Base-by-base conservation (phyloP, 2,329 filamentous ascomycete genomes). In the Fusarium xyrophilum region DNA sequence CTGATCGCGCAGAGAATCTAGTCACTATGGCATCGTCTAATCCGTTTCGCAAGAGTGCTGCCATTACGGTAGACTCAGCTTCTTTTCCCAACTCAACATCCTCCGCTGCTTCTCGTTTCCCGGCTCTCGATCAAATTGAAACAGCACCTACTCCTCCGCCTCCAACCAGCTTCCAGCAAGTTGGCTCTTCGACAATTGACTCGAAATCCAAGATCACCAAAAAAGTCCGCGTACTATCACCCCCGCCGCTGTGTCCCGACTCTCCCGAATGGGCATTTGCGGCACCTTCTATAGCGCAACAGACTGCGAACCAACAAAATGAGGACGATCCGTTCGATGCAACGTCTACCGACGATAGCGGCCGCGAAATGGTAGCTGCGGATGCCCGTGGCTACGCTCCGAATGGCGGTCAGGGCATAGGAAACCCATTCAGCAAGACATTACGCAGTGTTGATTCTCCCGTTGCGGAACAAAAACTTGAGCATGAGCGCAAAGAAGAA, bases 201-300 rank as follows among this genome's bases (percentile, higher is more conserved):
- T 69, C 63, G 51, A 84, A 78, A 68, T 75, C 77, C 40, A 91
- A 85, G 81, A 81, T 87, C 39, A 82, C 86, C 62, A 91, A 91
- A 79, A 90, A 87, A 73, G 89, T 92, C 63, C 87, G 89, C 73
- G 85, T 90, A 12, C 84, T 89, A 74, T 89, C 87, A 42, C 88
- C 88, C 53, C 87, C 87, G 61, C 87, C 87, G 6, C 83, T 85
- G n/a, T 85, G 85, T 15, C 84, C 86, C 69, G 85, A 87, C 68
- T 85, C 84, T 30, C 76, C 77, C 23, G 76, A 76, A 61, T 78
- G 72, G 77, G 79, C 74, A 19, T 69, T 75, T 57, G 63, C 76
- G 60, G 56, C 75, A 61, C 58, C 76, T 63, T 68, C 77, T 68
- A 63, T 79, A 63, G 63, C 73, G 63, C 38, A 76, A 74, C 27